Base-by-base conservation (phyloP, 768 basidiomycete genomes). In the Lentinula sp. region DNA sequence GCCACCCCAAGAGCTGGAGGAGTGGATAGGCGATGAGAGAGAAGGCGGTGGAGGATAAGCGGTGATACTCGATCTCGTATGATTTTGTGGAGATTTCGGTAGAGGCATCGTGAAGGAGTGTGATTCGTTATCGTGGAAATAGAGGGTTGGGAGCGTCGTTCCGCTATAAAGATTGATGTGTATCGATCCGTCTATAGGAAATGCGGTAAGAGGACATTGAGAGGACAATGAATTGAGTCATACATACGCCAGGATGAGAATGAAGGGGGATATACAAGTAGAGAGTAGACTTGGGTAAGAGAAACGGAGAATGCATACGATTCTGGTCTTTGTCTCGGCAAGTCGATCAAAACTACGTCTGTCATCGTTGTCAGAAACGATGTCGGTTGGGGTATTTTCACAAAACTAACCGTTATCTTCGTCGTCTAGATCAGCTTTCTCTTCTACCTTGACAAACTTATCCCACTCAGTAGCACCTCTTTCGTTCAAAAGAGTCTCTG, bases 111-210 rank as follows among this genome's bases (percentile, higher is more conserved):
- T 83, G 70, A 86, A 85, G 4, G 94, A 95, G 36, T 84, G 84
- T 0, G 94, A 95, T 72, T 98, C 95, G 66, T 98, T 95, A 69
- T 98, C 97, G 72, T 98, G 97, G 73, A 98, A 98, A 73, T 95
- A 86, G 2, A 99, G 82, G 0, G 91, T 93, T 0, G 95, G 93
- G 0, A 97, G 80, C 1, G 94, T 91, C 54, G 88, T 85, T 35
- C 90, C 89, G 65, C 86, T 91, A 64, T 88, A 91, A 61, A 93
- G 86, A 71, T 96, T 96, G 62, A 98, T 85, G 42, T 87, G 91
- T 63, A 95, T 83, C 18, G 90, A 90, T 5, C 95, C 95, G 69
- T 95, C 91, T 95, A 67, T 41, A 2, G 20, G 6, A 56, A 9
- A 6, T 12, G 18, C n/a, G 51, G 16, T 49, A 58, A 48, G 23